Evolutionary conservation across 202 grass and related monocot species (phyloP).

Genomic region (Miscanthus sacchariflorus): DNA sequence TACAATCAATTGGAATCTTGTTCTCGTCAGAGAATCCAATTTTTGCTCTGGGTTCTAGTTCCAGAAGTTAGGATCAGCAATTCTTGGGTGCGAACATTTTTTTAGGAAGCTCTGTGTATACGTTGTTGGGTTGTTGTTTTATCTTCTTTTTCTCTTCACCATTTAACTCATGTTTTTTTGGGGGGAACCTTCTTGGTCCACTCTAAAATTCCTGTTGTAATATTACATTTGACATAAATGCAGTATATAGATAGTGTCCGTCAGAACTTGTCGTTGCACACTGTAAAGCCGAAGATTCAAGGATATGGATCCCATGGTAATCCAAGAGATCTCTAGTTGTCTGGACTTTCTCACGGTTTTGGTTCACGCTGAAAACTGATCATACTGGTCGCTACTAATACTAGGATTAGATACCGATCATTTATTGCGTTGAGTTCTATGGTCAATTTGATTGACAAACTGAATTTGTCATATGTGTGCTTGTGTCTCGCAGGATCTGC

Average conservation of each 20-base stretch:
- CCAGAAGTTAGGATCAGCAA: slow-evolving; percentile 12
- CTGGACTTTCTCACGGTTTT: not conserved
- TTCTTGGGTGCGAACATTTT: slow-evolving; percentile 1
- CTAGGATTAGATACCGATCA: not conserved
- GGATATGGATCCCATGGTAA: not conserved
- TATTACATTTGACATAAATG: too few species aligned
- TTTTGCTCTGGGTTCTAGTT: slow-evolving; percentile 43
- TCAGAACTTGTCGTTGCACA: not conserved
- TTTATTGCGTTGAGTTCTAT: not conserved
- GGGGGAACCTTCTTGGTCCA: not conserved
- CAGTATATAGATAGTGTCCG: not conserved
- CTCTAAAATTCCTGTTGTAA: not conserved
- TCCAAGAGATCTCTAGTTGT: not conserved
- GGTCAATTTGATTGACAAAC: not conserved
- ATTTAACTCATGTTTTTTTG: not conserved
- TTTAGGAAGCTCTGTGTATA: not conserved
- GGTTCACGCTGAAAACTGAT: not conserved
- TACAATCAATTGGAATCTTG: not conserved
- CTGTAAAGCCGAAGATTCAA: not conserved
- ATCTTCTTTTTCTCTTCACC: not conserved
- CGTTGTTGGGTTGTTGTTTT: not conserved
- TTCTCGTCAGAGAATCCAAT: slow-evolving; percentile 10
- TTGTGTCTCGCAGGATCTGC: too few species aligned
- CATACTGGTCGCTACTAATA: not conserved
- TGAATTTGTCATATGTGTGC: not conserved